Conservation (phyloP, 176 grass and related monocot species). For the Avena insularis region DNA sequence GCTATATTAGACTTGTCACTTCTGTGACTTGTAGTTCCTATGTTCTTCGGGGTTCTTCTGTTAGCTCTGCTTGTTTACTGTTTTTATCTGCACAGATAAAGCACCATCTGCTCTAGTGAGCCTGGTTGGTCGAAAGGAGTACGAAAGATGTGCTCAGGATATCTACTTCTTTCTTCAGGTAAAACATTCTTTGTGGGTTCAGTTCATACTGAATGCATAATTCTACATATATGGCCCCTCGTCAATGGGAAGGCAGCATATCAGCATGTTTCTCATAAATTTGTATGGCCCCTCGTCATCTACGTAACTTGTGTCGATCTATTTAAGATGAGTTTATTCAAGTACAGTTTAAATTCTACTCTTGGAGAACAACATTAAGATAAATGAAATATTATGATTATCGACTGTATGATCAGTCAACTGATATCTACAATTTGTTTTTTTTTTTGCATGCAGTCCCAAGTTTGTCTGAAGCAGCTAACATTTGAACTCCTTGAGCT, state of each 20-base stretch:
- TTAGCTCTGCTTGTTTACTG: background rate
- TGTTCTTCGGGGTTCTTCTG: background rate
- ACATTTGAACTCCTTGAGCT: constrained; percentile 89
- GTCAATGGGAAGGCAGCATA: background rate
- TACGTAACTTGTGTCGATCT: background rate
- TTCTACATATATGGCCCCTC: too few species aligned
- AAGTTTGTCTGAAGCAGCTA: constrained; percentile 92
- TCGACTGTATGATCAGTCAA: background rate
- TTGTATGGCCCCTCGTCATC: background rate
- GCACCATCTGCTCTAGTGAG: constrained; percentile 82
- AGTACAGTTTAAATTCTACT: background rate
- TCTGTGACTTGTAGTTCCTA: constrained; percentile 11
- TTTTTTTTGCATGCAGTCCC: constrained; percentile 61
- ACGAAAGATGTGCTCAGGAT: constrained; percentile 90
- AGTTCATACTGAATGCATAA: constrained; percentile 4
- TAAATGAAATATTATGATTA: background rate
- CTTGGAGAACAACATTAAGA: background rate
- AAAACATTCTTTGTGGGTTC: constrained; percentile 34
- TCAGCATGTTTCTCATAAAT: background rate
- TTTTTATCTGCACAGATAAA: constrained; percentile 62
- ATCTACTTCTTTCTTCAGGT: constrained; percentile 99
- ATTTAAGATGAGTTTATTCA: background rate
- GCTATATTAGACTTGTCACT: background rate
- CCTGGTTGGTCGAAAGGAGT: constrained; percentile 94
- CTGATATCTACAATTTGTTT: constrained; percentile 33